Percentiles rank a stretch among this genome's conserved stretches.
Conservation (phyloP, 371 early-diverging fungal species). For the Mucor mucedo region DNA sequence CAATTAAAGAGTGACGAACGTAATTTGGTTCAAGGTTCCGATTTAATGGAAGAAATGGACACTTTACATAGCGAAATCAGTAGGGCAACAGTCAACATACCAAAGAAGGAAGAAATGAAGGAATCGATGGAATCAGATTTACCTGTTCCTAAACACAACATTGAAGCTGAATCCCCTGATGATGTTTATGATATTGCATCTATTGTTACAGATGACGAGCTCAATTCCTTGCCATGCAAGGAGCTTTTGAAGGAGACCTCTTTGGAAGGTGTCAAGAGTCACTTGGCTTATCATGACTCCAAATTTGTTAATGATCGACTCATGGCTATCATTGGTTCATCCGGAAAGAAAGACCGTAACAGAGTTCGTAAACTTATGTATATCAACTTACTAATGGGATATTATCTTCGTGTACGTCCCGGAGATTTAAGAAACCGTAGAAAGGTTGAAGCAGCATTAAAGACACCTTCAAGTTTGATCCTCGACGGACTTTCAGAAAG, state of each 20-base stretch:
- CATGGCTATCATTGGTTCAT: slow-evolving; percentile 45
- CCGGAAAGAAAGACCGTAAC: slow-evolving; percentile 68
- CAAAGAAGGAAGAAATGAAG: slow-evolving; percentile 58
- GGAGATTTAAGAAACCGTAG: slow-evolving; percentile 58
- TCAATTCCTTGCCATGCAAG: slow-evolving; percentile 63
- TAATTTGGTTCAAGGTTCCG: slow-evolving; percentile 71
- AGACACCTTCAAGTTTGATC: slow-evolving; percentile 64
- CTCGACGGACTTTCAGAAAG: slow-evolving; percentile 67
- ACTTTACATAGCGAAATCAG: slow-evolving; percentile 64
- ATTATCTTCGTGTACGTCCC: slow-evolving; percentile 56
- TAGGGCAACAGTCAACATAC: slow-evolving; percentile 55
- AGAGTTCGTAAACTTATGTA: slow-evolving; percentile 70
- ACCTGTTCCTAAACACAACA: slow-evolving; percentile 76
- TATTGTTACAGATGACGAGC: slow-evolving; percentile 67
- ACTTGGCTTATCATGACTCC: slow-evolving; percentile 55
- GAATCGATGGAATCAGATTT: slow-evolving; percentile 57
- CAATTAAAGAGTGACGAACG: slow-evolving; percentile 80
- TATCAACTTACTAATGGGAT: slow-evolving; percentile 75
- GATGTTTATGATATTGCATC: slow-evolving; percentile 78
- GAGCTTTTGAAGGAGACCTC: slow-evolving; percentile 54
- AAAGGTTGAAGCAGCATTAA: slow-evolving; percentile 51
- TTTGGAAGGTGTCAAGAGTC: slow-evolving; percentile 38
- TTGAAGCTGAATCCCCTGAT: slow-evolving; percentile 65
- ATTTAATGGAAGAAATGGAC: slow-evolving; percentile 63
- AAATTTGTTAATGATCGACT: slow-evolving; percentile 56